Evolutionary conservation across 768 basidiomycete species (phyloP).

Genomic region (Pulveroboletus frians): DNA sequence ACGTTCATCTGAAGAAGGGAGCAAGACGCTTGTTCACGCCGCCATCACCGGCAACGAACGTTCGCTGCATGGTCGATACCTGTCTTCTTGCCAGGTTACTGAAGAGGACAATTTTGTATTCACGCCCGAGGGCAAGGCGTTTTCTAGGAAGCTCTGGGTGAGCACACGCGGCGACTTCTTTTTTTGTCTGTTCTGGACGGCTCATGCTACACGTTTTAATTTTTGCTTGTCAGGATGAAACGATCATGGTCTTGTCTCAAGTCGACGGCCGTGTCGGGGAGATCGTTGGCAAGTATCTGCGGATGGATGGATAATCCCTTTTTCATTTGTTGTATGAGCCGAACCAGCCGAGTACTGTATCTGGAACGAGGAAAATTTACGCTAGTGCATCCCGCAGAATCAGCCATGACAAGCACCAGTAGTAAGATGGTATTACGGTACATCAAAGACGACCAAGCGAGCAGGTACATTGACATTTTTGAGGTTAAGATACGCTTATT

Average conservation of each 20-base stretch:
- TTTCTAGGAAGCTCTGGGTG: constrained; percentile 29
- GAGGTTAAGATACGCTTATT: constrained; percentile 2
- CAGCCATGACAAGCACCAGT: background rate
- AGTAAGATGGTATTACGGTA: constrained; percentile 13
- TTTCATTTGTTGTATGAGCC: background rate
- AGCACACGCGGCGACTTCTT: background rate
- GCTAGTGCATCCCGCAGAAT: background rate
- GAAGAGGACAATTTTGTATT: constrained; percentile 29
- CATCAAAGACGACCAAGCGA: constrained; percentile 8
- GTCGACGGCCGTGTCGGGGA: constrained; percentile 13
- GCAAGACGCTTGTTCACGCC: constrained; percentile 29
- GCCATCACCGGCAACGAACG: constrained; percentile 17
- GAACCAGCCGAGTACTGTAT: background rate
- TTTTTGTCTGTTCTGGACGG: background rate
- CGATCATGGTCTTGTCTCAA: constrained; percentile 12
- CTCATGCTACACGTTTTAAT: background rate
- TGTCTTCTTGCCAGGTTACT: constrained; percentile 16
- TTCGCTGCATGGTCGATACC: constrained; percentile 25
- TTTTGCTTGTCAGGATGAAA: constrained; percentile 7
- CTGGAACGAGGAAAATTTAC: background rate
- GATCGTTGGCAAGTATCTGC: constrained; percentile 13
- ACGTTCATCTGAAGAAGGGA: constrained; percentile 29
- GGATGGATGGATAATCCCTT: background rate
- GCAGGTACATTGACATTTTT: constrained; percentile 1
- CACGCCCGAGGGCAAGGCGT: constrained; percentile 23